A percentile compares a stretch with the other conserved stretches of the same genome.
Evolutionary conservation across 1,284 basidiomycete genomes (phyloP).

Genomic region (Pyrrhoderma lamaoense): DNA sequence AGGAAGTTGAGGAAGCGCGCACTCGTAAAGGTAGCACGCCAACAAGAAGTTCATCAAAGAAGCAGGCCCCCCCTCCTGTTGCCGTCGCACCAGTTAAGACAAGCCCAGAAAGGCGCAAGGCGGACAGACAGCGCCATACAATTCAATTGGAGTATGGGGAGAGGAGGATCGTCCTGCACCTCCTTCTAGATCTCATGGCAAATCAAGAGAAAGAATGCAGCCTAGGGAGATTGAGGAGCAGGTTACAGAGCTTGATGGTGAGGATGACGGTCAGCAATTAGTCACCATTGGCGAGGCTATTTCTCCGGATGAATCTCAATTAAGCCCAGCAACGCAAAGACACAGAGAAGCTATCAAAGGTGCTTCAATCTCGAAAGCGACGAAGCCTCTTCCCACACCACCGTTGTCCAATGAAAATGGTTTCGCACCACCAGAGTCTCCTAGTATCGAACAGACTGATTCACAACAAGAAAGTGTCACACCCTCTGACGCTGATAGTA

Average conservation of each 20-base stretch:
- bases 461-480: slow-evolving; percentile 9
- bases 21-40: slow-evolving; percentile 8
- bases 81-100: slow-evolving; percentile 23
- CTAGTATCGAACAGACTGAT: not conserved
- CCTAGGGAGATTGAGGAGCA: not conserved
- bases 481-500: slow-evolving; percentile 6
- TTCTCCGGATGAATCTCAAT: slow-evolving; percentile 4
- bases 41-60: slow-evolving; percentile 20
- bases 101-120: slow-evolving; percentile 34
- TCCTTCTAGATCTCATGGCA: slow-evolving; percentile 23
- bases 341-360: not conserved
- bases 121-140: slow-evolving; percentile 63
- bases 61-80: slow-evolving; percentile 24
- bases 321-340: not conserved
- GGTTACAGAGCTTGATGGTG: not conserved
- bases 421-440: not conserved
- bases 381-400: slow-evolving; percentile 15
- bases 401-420: slow-evolving; percentile 1
- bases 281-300: slow-evolving; percentile 12
- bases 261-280: not conserved
- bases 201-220: not conserved
- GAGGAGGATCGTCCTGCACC: slow-evolving; percentile 17
- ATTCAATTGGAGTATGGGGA: slow-evolving; percentile 88
- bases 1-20: slow-evolving; percentile 6
- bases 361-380: slow-evolving; percentile 4